Evolutionary conservation across 768 basidiomycete genomes (phyloP), one percentile per base, ranked within the genome.

Genomic region (Candolleomyces efflorescens): DNA sequence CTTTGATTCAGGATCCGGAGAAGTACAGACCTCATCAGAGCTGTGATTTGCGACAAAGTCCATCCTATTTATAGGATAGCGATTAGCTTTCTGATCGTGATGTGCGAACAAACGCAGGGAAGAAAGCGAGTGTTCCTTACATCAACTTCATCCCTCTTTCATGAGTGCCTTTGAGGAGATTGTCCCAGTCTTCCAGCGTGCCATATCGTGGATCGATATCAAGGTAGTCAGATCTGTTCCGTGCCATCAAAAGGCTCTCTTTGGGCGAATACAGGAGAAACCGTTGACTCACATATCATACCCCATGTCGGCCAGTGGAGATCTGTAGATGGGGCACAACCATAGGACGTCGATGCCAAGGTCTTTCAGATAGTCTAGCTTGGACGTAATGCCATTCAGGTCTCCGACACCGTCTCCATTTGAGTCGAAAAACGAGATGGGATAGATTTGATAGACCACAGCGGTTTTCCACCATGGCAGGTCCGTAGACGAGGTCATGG

Each of bases 11-110:
- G n/a, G n/a, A 39, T 9, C 17, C 38, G 38, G 38, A 39, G 9
- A 17, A 39, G 38, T 9, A 9, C 63, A 32, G 18, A 82, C 85
- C 78, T 86, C 80, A 69, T 84, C 79, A 0, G 87, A 89, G 2
- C 82, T 82, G 65, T 89, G 88, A 67, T 90, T 90, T 9, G n/a
- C n/a, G n/a, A n/a, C 89, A 1, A 90, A 78, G 65, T 91, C 88
- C 84, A 89, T 87, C 71, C 86, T 87, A n/a, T n/a, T n/a, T n/a
- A n/a, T n/a, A n/a, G n/a, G n/a, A n/a, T n/a, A n/a, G n/a, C n/a
- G n/a, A n/a, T n/a, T n/a, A n/a, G n/a, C n/a, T n/a, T n/a, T n/a
- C n/a, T n/a, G n/a, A n/a, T n/a, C n/a, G n/a, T n/a, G n/a, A n/a
- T n/a, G n/a, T n/a, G n/a, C n/a, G n/a, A n/a, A n/a, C n/a, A n/a